These are phyloP conservation scores for Clonostachys sp. DNA, from an alignment of 2,329 filamentous ascomycete genomes.

Conservation along the genomic window DNA sequence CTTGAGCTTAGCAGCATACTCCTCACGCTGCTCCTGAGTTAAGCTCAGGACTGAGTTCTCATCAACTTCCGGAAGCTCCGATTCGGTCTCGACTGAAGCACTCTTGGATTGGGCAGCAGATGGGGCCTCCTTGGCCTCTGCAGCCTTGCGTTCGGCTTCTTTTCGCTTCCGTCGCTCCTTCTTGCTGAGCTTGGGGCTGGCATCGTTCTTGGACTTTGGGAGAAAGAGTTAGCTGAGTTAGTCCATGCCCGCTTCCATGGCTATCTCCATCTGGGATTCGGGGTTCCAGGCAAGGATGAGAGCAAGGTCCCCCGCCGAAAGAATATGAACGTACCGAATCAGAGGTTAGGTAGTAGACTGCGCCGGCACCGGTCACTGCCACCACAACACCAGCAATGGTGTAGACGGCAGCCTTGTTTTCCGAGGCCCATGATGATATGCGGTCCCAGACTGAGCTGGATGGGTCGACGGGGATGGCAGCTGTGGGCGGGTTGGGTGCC, in stretches of 20 bases:
- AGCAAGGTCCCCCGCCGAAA: neutral
- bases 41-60: conserved; percentile 49
- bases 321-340: conserved; percentile 40
- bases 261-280: too few relatives aligned
- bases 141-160: conserved; percentile 63
- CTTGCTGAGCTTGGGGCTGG: conserved; percentile 73
- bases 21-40: conserved; percentile 67
- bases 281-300: too few relatives aligned
- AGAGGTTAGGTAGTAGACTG: conserved; percentile 80
- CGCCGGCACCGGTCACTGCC: conserved; percentile 85
- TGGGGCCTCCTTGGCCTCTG: conserved; percentile 22
- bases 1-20: conserved; percentile 88
- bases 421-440: conserved; percentile 84
- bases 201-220: conserved; percentile 39
- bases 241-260: too few relatives aligned
- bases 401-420: conserved; percentile 94
- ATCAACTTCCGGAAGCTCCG: conserved; percentile 66
- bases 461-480: conserved; percentile 43
- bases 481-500: conserved; percentile 34
- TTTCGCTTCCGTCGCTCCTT: conserved; percentile 88
- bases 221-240: neutral
- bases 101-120: conserved; percentile 40
- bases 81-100: conserved; percentile 50
- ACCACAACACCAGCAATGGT: conserved; percentile 93
- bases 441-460: conserved; percentile 82